A percentile compares a stretch with the other conserved stretches of the same genome.
phyloP scores from a whole-genome alignment of 176 grass and related monocot genomes.

The Hordeum marinum region DNA sequence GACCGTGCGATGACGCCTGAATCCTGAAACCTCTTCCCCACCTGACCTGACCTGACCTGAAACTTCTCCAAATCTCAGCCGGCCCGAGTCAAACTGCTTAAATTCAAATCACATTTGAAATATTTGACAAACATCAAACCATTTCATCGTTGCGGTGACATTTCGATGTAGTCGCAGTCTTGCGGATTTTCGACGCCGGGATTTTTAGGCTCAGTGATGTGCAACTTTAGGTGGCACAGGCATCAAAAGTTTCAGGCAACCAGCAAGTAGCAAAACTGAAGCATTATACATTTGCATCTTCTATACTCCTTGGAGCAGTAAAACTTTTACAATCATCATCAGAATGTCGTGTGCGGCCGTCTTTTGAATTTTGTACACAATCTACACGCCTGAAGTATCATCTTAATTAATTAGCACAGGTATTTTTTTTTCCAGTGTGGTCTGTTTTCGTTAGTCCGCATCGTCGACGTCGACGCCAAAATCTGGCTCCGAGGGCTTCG shows the following conservation, averaged over 20 bases:
- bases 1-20: not conserved
- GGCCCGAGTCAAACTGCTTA: not conserved
- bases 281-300: conserved; percentile 20
- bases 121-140: too few relatives aligned
- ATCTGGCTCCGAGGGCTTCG: conserved; percentile 85
- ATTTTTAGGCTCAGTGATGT: not conserved
- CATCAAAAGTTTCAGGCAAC: not conserved
- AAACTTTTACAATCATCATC: conserved; percentile 21
- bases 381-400: conserved; percentile 30
- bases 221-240: not conserved
- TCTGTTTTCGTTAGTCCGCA: conserved; percentile 22
- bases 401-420: not conserved
- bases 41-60: not conserved
- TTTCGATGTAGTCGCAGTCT: accelerated
- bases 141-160: not conserved
- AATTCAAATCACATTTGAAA: not conserved
- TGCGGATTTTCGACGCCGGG: not conserved
- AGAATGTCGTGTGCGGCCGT: not conserved
- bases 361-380: conserved; percentile 44
- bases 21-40: not conserved
- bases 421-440: not conserved
- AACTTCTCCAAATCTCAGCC: not conserved
- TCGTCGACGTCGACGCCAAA: conserved; percentile 47
- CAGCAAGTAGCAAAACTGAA: not conserved
- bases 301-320: not conserved